Percentiles rank a stretch among this genome's conserved stretches.
Conservation (phyloP, 2,329 filamentous ascomycete genomes). For the Diaporthe vaccinii region DNA sequence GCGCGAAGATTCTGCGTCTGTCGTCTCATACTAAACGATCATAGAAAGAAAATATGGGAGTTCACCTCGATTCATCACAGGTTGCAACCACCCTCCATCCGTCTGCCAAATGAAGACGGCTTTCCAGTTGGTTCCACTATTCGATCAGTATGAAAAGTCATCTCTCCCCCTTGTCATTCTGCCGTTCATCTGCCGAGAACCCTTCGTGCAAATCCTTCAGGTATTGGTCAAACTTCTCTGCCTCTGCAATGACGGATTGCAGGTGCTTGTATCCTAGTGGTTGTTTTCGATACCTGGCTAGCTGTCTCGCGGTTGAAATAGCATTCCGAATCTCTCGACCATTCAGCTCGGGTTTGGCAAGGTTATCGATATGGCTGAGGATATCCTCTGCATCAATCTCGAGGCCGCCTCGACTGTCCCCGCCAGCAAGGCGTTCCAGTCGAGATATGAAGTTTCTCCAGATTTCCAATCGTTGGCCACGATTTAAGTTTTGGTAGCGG, state of each 20-base stretch:
- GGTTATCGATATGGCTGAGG: background rate
- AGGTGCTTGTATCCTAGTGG: background rate
- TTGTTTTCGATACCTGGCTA: background rate
- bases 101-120: too few relatives aligned
- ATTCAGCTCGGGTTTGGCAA: background rate
- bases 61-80: too few relatives aligned
- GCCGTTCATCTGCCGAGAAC: background rate
- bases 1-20: too few relatives aligned
- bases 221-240: constrained; percentile 1
- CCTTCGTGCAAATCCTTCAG: background rate
- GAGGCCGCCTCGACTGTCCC: background rate
- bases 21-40: too few relatives aligned
- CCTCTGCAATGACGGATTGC: background rate
- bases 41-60: too few relatives aligned
- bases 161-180: background rate
- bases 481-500: background rate
- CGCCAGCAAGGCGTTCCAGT: background rate
- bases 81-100: too few relatives aligned
- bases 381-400: background rate
- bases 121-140: too few relatives aligned
- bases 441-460: background rate
- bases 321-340: background rate
- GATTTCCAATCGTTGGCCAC: background rate
- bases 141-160: too few relatives aligned
- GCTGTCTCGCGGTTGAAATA: background rate